Conservation (phyloP, 2,329 filamentous ascomycete genomes). For the Dothiorella sarmentorum region DNA sequence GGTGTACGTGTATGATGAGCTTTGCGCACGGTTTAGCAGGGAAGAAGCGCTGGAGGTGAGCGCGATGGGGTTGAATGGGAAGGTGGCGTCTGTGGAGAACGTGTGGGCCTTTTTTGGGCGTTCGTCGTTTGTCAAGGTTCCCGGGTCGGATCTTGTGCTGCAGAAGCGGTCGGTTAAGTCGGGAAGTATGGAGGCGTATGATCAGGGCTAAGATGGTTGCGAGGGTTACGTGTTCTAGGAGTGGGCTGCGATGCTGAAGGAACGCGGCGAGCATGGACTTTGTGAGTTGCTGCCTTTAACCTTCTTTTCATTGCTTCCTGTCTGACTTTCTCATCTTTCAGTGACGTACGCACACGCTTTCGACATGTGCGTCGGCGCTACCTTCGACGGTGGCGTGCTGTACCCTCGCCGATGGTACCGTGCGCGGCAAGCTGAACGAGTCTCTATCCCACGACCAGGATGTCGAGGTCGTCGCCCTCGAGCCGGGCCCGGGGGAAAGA, state of each 20-base stretch:
- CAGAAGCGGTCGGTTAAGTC: conserved; percentile 35
- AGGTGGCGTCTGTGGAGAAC: conserved; percentile 30
- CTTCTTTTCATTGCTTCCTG: too few species aligned
- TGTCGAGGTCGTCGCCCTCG: conserved; percentile 26
- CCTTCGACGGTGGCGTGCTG: conserved; percentile 47
- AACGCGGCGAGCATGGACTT: conserved; percentile 21
- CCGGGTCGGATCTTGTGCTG: conserved; percentile 38
- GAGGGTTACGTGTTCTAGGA: conserved; percentile 19
- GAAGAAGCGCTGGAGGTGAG: conserved; percentile 31
- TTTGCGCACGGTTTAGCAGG: conserved; percentile 34
- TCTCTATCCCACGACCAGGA: neutral
- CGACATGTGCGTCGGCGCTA: conserved; percentile 45
- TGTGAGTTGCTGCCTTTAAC: conserved; percentile 22
- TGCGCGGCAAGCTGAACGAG: conserved; percentile 31
- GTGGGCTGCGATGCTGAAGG: conserved; percentile 24
- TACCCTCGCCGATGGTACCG: conserved; percentile 32
- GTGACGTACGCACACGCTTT: conserved; percentile 42
- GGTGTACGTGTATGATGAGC: conserved; percentile 14
- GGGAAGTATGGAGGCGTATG: neutral
- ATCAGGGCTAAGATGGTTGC: rapidly evolving
- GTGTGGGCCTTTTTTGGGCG: conserved; percentile 35
- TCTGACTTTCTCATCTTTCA: neutral
- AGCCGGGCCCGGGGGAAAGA: conserved; percentile 34
- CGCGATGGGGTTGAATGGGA: conserved; percentile 42
- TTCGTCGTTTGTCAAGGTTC: conserved; percentile 37